These are phyloP conservation scores for Microcyclospora tardicrescens DNA, from an alignment of 2,329 filamentous ascomycete species.

Conservation along the genomic window DNA sequence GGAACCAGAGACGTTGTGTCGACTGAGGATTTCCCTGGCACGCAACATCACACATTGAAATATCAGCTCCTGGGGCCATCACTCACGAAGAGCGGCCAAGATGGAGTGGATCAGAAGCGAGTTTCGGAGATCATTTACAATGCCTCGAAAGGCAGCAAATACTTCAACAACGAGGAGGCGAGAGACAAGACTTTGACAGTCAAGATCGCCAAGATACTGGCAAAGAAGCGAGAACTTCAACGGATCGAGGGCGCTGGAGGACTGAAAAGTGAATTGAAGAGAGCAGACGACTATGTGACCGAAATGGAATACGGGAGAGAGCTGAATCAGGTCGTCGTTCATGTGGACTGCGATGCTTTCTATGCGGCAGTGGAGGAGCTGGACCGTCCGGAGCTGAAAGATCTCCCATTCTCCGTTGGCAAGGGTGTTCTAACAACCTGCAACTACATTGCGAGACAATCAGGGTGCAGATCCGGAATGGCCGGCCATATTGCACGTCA, in stretches of 20 bases:
- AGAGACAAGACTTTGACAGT: slow-evolving; percentile 70
- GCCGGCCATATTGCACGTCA: slow-evolving; percentile 91
- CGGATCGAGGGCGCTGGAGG: slow-evolving; percentile 44
- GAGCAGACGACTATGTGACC: slow-evolving; percentile 67
- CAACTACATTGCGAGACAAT: slow-evolving; percentile 84
- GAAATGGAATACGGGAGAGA: slow-evolving; percentile 70
- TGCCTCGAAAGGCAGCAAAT: slow-evolving; percentile 91
- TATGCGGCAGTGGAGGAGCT: slow-evolving; percentile 82
- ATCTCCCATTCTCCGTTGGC: slow-evolving; percentile 85
- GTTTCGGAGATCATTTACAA: slow-evolving; percentile 96
- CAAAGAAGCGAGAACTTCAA: slow-evolving; percentile 63
- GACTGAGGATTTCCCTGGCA: slow-evolving; percentile 7
- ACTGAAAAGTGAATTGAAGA: slow-evolving; percentile 56
- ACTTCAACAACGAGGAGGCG: slow-evolving; percentile 79
- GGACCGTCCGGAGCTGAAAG: slow-evolving; percentile 64
- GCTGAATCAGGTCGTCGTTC: slow-evolving; percentile 71
- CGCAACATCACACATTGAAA: slow-evolving; percentile 57
- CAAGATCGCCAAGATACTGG: slow-evolving; percentile 71
- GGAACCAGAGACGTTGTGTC: too few relatives aligned
- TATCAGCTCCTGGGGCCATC: slow-evolving; percentile 84
- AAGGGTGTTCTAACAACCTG: slow-evolving; percentile 56
- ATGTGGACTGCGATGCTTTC: slow-evolving; percentile 95
- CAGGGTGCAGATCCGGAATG: slow-evolving; percentile 89
- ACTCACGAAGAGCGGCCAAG: slow-evolving; percentile 84
- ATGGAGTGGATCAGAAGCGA: slow-evolving; percentile 83